Evolutionary conservation across 345 rosid species (phyloP).

Genomic region (Acer campestre): DNA sequence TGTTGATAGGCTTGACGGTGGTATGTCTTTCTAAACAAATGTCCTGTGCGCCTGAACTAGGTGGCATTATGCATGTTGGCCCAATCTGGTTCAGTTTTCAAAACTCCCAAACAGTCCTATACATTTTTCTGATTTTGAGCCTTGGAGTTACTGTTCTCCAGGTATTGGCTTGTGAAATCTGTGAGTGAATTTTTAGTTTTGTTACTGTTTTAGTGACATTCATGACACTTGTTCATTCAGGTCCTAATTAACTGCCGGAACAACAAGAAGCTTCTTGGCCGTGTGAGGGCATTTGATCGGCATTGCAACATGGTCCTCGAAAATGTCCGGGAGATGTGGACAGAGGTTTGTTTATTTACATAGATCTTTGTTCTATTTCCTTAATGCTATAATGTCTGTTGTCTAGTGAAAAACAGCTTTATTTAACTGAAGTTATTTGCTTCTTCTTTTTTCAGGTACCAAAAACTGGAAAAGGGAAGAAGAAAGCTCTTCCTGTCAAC

Average conservation of each 20-base stretch:
- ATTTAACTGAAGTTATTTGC: neutral
- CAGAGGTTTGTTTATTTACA: slow-evolving; percentile 60
- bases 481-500: slow-evolving; percentile 90
- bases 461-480: slow-evolving; percentile 97
- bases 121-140: neutral
- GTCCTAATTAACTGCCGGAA: slow-evolving; percentile 92
- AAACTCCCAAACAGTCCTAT: slow-evolving; percentile 4
- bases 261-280: slow-evolving; percentile 83
- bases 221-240: slow-evolving; percentile 20
- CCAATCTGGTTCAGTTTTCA: neutral
- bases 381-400: neutral
- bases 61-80: neutral
- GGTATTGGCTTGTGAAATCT: slow-evolving; percentile 23
- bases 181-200: neutral
- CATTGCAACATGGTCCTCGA: slow-evolving; percentile 99
- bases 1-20: slow-evolving; percentile 9
- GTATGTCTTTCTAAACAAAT: neutral
- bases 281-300: slow-evolving; percentile 91
- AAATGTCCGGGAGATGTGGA: slow-evolving; percentile 98
- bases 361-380: neutral
- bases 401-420: neutral
- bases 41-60: slow-evolving; percentile 10
- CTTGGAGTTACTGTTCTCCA: slow-evolving; percentile 12
- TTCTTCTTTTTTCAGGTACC: slow-evolving; percentile 54
- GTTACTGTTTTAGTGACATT: neutral